Percentiles rank a stretch among this genome's conserved stretches.
These are phyloP conservation scores for Myochromella boudieri DNA, from an alignment of 768 basidiomycete genomes.

Conservation along the genomic window DNA sequence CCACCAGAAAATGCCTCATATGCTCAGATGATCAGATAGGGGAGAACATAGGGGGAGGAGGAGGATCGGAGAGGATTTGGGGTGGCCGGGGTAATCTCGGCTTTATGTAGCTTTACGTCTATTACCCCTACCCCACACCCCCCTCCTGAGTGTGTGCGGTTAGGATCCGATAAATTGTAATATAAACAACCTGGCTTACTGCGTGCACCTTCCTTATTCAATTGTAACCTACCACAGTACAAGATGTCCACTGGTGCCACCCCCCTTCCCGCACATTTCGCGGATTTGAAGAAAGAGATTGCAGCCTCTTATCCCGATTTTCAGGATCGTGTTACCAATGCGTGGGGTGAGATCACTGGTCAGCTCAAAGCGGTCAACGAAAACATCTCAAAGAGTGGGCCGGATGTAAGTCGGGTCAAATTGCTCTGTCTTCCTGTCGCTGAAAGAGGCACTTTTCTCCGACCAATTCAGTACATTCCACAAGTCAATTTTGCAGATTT, in stretches of 20 bases:
- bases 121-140: too few species aligned
- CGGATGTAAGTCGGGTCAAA: constrained; percentile 39
- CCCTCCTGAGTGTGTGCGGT: too few species aligned
- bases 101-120: too few species aligned
- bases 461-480: constrained; percentile 50
- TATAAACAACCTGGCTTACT: too few species aligned
- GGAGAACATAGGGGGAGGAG: too few species aligned
- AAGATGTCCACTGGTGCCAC: constrained; percentile 13
- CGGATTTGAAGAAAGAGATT: constrained; percentile 58
- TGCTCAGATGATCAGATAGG: too few species aligned
- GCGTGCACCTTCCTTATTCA: too few species aligned
- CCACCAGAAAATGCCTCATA: too few species aligned
- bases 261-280: constrained; percentile 48
- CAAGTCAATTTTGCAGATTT: constrained; percentile 60
- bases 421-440: background rate
- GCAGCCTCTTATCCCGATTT: constrained; percentile 52
- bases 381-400: constrained; percentile 45
- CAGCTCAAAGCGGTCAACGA: constrained; percentile 48
- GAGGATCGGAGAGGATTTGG: too few species aligned
- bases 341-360: constrained; percentile 58
- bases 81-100: too few species aligned
- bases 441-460: background rate
- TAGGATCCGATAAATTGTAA: too few species aligned
- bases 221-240: too few species aligned
- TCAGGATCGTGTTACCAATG: constrained; percentile 43